Evolutionary conservation across 768 basidiomycete species (phyloP), one percentile per base, ranked within the genome.

Genomic region (Dioszegia crocea): DNA sequence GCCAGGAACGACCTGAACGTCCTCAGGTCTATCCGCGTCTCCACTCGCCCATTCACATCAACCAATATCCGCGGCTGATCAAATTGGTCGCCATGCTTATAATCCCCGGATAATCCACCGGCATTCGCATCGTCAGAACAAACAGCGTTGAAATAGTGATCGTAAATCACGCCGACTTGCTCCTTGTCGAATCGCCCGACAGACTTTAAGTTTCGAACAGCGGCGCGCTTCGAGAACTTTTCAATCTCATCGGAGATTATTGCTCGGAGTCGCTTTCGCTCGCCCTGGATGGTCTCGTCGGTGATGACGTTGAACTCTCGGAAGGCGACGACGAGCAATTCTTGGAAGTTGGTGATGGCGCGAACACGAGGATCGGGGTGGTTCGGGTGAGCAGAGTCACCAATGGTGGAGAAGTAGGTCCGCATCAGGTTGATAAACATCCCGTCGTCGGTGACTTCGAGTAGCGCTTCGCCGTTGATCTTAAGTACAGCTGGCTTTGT

Each of bases 291-390:
- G 17, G 88, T 88, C 10, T 98, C 96, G 67, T 97, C 94, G 0
- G 91, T 91, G 76, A 99, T 96, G 62, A 91, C 83, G 3, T 90
- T 88, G 75, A 99, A 98, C 74, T 99, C 96, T 57, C 96, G 85
- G 84, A 99, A 99, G 2, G 96, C 94, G 56, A 99, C 87, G 6
- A 98, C 85, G 40, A 97, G 85, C 0, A 91, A 84, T 78, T 99
- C 93, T 76, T 98, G 96, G 83, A 99, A 99, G 56, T 89, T 87
- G 9, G 92, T 97, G 68, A 97, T 94, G 21, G 91, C 90, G 12
- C 93, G 87, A 3, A 88, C 84, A 14, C 92, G 86, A 8, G 92
- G 87, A 66, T 98, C 94, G 6, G 82, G 75, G 14, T 94, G 89
- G 60, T 87, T 79, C 0, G 96, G 94, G 73, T 98, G 90, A 0